Evolutionary conservation across 2,329 filamentous ascomycete species (phyloP).

Genomic region (Biscogniauxia mediterranea): DNA sequence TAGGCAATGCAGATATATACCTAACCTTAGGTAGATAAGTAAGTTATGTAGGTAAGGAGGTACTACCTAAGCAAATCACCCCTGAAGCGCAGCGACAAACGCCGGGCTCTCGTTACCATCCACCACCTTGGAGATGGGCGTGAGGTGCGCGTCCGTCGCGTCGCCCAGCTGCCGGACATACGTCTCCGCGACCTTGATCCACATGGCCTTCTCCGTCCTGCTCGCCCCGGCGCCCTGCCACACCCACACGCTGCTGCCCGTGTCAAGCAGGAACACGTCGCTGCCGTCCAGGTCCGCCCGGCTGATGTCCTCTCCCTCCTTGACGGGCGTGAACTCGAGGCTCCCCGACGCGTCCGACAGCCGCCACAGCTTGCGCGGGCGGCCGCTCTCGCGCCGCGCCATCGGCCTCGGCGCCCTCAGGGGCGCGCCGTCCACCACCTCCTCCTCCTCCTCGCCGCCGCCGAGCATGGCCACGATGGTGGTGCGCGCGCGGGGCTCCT

Average conservation of each 20-base stretch:
- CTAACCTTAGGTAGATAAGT: no score
- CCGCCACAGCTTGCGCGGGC: slow-evolving; percentile 53
- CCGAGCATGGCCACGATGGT: slow-evolving; percentile 57
- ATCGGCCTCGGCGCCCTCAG: slow-evolving; percentile 20
- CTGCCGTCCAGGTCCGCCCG: slow-evolving; percentile 52
- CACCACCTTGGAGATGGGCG: slow-evolving; percentile 55
- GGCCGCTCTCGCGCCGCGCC: slow-evolving; percentile 18
- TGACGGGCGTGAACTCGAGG: slow-evolving; percentile 57
- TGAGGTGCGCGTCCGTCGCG: slow-evolving; percentile 38
- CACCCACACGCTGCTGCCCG: slow-evolving; percentile 59
- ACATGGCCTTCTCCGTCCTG: slow-evolving; percentile 55
- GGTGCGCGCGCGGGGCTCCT: slow-evolving; percentile 53
- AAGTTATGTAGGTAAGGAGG: no score
- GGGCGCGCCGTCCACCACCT: slow-evolving; percentile 30
- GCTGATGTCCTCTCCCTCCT: slow-evolving; percentile 48
- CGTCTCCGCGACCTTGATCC: slow-evolving; percentile 58
- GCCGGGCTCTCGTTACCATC: slow-evolving; percentile 55
- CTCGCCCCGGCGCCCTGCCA: slow-evolving; percentile 64
- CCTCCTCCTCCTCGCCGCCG: slow-evolving; percentile 42
- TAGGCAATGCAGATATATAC: no score
- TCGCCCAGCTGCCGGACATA: slow-evolving; percentile 47
- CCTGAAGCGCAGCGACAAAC: slow-evolving; percentile 48
- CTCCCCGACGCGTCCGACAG: slow-evolving; percentile 60
- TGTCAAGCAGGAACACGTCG: slow-evolving; percentile 63
- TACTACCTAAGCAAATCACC: not conserved